Evolutionary conservation across 2,329 filamentous ascomycete genomes (phyloP).

Genomic region (Pseudogymnoascus sp.): DNA sequence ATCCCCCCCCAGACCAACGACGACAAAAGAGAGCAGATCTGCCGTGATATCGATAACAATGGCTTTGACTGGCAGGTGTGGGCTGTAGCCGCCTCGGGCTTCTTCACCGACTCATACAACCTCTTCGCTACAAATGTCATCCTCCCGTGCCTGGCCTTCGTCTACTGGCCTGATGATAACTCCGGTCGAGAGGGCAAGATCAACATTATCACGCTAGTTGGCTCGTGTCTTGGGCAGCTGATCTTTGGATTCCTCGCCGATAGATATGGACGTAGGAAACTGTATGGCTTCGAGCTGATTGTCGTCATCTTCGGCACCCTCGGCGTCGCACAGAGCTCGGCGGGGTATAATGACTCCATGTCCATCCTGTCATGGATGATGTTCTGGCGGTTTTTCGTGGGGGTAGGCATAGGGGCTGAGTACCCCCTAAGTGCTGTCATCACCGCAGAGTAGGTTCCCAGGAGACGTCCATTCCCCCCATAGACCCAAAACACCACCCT

Average conservation of each 20-base stretch:
- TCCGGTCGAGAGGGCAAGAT: slow-evolving; percentile 25
- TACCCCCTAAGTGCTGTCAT: slow-evolving; percentile 62
- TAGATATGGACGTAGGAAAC: slow-evolving; percentile 39
- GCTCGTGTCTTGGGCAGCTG: slow-evolving; percentile 40
- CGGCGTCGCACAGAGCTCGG: slow-evolving; percentile 38
- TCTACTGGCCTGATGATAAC: slow-evolving; percentile 37
- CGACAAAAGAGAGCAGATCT: not conserved
- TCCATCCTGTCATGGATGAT: slow-evolving; percentile 37
- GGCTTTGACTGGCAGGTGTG: slow-evolving; percentile 25
- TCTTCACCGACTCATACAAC: slow-evolving; percentile 38
- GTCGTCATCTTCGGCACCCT: slow-evolving; percentile 39
- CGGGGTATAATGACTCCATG: slow-evolving; percentile 34
- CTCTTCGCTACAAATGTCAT: slow-evolving; percentile 43
- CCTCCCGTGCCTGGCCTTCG: slow-evolving; percentile 39
- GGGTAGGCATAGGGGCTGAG: slow-evolving; percentile 55
- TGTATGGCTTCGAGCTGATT: slow-evolving; percentile 43
- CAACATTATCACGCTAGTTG: slow-evolving; percentile 38
- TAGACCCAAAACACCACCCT: not conserved
- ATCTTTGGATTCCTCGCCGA: slow-evolving; percentile 40
- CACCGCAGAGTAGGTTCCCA: slow-evolving; percentile 50
- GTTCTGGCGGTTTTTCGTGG: slow-evolving; percentile 40
- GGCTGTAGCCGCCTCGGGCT: slow-evolving; percentile 40
- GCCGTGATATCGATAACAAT: not conserved
- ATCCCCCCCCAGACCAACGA: not conserved
- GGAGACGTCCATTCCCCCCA: not conserved